Base-by-base conservation (phyloP, 2,329 filamentous ascomycete species). In the Byssothecium circinans region DNA sequence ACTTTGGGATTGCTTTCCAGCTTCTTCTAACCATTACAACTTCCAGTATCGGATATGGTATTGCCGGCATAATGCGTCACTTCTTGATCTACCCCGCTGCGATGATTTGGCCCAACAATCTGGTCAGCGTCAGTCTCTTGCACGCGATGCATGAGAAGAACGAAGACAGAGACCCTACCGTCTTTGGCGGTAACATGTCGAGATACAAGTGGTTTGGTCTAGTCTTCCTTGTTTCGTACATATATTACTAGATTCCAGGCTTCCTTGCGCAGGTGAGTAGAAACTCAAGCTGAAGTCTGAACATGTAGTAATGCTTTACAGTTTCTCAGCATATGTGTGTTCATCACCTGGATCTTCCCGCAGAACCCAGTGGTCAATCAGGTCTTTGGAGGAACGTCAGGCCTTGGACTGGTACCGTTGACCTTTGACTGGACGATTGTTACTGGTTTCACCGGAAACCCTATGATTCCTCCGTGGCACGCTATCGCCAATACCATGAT, bases 401-500 rank as follows among this genome's bases (percentile, higher is more conserved):
- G 62, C 10, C 42, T 65, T 2, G 54, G 53, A 17, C 30, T 65
- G 7, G 45, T 56, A 12, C 60, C 60, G 2, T 49, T 65, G 15
- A 62, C 61, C 8, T 57, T 65, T 27, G 62, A 65, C 39, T 65
- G 62, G 62, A 62, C 54, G 3, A 51, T 47, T 20, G 56, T 62
- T 19, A 50, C 50, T 15, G 42, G 49, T 4, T 56, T 51, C 35
- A 47, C 50, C 14, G 17, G 35, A 10, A 50, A 49, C 43, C 57
- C 57, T 1, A 43, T 62, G 43, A 50, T 60, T 36, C 54, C 56
- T 2, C 57, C 59, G 10, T 57, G 52, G 49, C 52, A 56, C 11
- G 86, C 85, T 8, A 89, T 89, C 54, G 85, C 83, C 47, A 90
- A 90, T 62, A 88, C 84, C 0, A 67, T 87, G 33, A 81, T 88